Base-by-base conservation (phyloP, 140 eudicot genomes). In the Stevia rebaudiana region DNA sequence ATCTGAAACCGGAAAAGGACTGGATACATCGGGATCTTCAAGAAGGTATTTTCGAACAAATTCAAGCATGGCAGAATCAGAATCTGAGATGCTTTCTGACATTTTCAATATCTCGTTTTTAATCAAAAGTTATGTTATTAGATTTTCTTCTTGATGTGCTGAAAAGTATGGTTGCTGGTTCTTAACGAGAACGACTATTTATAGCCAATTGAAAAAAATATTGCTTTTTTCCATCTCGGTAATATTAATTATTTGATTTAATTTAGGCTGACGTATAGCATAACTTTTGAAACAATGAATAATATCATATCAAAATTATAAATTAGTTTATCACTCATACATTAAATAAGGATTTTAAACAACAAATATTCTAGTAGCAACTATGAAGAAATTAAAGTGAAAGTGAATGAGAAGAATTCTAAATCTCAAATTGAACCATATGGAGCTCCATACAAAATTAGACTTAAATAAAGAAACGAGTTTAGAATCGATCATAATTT, bases 31-130 rank as follows among this genome's bases (percentile, higher is more conserved):
- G 6, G 65, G 75, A 30, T 75, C 79, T 49, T 75, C 79, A 69
- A 75, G 79, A 21, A 75, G 79, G 65, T 68, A 62, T 52, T 75
- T 68, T 39, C 79, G 66, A 50, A 75, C 70, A 28, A 75, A 75
- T 49, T 75, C 79, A 61, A 75, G 79, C 79, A 75, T 75, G 58
- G 79, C 79, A 40, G 70, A 59, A 68, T 75, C 79, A 60, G 79
- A 75, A 75, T 61, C 71, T 28, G 79, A 68, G 43, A 75, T 72
- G 54, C 75, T 75, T 51, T 75, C 79, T 18, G 79, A 75, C 79
- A 75, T 75, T 68, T 67, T 61, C 13, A 17, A 50, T 28, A 57
- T 16, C 21, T 24, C 31, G 58, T n/a, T 55, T 31, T 42, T 43
- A 52, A 36, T 63, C 8, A 22, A 49, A 66, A 46, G 21, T 44